Percentiles rank a stretch among this genome's conserved stretches.
phyloP scores from a whole-genome alignment of 1,284 basidiomycete genomes.

The Irpex lacteus region DNA sequence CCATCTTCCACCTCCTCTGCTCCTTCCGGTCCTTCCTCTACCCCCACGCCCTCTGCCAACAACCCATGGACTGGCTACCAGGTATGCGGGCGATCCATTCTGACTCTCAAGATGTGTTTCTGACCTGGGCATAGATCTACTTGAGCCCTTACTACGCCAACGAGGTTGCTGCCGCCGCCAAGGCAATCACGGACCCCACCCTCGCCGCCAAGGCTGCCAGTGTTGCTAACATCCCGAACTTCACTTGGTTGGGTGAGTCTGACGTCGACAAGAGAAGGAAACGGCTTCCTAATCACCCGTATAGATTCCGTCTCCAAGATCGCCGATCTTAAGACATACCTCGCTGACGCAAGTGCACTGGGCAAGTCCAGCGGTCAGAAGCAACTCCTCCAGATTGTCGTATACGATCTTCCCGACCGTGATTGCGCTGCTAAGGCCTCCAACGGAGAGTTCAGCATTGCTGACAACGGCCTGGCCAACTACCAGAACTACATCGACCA shows the following conservation, averaged over 20 bases:
- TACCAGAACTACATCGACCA: conserved; percentile 62
- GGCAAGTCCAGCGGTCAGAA: conserved; percentile 43
- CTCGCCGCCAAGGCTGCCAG: conserved; percentile 45
- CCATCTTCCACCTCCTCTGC: conserved; percentile 22
- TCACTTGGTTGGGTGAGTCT: conserved; percentile 51
- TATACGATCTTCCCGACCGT: conserved; percentile 61
- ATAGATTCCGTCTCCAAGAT: conserved; percentile 47
- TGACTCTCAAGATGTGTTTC: neutral
- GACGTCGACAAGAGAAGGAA: too few species aligned
- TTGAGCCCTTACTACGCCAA: conserved; percentile 51
- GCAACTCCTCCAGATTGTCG: conserved; percentile 58
- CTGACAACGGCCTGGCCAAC: conserved; percentile 51
- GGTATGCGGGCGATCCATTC: conserved; percentile 26
- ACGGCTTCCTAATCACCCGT: neutral
- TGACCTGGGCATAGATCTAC: conserved; percentile 35
- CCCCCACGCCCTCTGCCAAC: conserved; percentile 36
- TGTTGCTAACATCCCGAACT: conserved; percentile 55
- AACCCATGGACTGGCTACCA: conserved; percentile 52
- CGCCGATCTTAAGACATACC: conserved; percentile 48
- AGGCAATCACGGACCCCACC: conserved; percentile 44
- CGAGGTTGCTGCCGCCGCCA: conserved; percentile 50
- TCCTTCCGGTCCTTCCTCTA: conserved; percentile 21
- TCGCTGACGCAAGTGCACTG: conserved; percentile 46
- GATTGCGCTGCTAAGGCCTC: conserved; percentile 64
- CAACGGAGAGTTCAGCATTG: conserved; percentile 62